phyloP scores from a whole-genome alignment of 2,329 filamentous ascomycete species.

The Ceratocystis papillata region DNA sequence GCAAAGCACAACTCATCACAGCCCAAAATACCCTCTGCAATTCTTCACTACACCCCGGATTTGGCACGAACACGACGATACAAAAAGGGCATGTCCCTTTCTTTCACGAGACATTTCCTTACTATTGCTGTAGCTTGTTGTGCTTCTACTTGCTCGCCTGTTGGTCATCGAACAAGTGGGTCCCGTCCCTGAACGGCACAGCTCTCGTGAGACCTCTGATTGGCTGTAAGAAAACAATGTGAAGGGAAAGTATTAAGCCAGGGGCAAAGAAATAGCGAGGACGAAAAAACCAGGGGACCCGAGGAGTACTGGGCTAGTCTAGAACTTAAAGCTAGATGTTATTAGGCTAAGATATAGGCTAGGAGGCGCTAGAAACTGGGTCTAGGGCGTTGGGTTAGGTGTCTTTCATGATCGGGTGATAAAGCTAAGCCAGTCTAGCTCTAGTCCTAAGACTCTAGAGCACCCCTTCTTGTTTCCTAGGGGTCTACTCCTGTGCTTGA shows the following conservation, averaged over 20 bases:
- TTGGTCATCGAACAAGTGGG: neutral
- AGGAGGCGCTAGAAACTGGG: no score
- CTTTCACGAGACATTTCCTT: neutral
- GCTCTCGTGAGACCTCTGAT: neutral
- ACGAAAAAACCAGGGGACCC: neutral
- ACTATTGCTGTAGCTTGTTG: no score
- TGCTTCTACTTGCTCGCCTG: neutral
- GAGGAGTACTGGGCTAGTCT: no score
- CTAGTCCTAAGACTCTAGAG: no score
- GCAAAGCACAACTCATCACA: neutral
- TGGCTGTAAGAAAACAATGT: neutral
- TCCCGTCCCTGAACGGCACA: conserved; percentile 7
- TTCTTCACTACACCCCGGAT: neutral
- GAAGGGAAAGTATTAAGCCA: neutral
- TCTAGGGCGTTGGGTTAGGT: no score
- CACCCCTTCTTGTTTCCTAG: no score
- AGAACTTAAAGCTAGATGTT: no score
- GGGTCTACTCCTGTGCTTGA: no score
- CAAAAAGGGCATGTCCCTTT: neutral
- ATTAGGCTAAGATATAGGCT: no score
- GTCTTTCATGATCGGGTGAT: no score
- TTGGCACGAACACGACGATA: neutral
- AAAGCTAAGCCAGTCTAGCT: no score
- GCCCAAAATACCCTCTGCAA: no score
- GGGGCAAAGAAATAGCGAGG: neutral